Evolutionary conservation across 2,329 filamentous ascomycete species (phyloP), one percentile per base, ranked within the genome.

Genomic region (Daldinia sp.): DNA sequence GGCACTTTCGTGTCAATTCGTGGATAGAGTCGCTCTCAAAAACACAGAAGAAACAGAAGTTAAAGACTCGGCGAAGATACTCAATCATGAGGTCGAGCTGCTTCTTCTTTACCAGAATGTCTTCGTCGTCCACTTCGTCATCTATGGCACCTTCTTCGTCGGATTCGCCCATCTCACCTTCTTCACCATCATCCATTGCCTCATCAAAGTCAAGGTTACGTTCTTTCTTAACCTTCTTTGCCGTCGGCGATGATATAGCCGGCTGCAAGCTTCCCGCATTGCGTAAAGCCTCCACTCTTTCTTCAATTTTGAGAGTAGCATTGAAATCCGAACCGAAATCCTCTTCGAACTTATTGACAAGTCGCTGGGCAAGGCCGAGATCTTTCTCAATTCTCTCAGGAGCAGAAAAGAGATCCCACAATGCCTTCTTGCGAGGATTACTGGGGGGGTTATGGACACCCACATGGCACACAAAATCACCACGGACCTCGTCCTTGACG

Each of bases 41-140:
- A 4, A 99, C 97, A 79, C 96, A 99, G 84, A 98, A 99, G 85
- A 99, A 98, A 84, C 96, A 99, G 82, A 99, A 98, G 82, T 96
- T 98, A 86, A 97, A 97, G 59, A 99, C 96, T 15, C 96, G 91
- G 59, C 96, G 93, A 67, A 99, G 87, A 79, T 99, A 99, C 82
- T 99, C 96, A 60, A 98, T 96, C 79, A 97, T 87, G 39, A 99
- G 85, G 81, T 99, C 96, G 56, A 99, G 88, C 77, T 96, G 94
- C 85, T 99, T 98, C 87, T 98, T 98, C 85, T 97, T 96, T 44
- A 90, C 87, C 61, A 98, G 80, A 42, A 98, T 84, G 44, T 98
- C 93, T 77, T 97, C 93, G 75, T 97, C 93, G 74, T 99, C 95
- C 37, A 90, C 86, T 69, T 98, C 95, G 59, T 96, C 93, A 67